Conservation (phyloP, 768 basidiomycete genomes). For the Leucosporidium creatinivorum region DNA sequence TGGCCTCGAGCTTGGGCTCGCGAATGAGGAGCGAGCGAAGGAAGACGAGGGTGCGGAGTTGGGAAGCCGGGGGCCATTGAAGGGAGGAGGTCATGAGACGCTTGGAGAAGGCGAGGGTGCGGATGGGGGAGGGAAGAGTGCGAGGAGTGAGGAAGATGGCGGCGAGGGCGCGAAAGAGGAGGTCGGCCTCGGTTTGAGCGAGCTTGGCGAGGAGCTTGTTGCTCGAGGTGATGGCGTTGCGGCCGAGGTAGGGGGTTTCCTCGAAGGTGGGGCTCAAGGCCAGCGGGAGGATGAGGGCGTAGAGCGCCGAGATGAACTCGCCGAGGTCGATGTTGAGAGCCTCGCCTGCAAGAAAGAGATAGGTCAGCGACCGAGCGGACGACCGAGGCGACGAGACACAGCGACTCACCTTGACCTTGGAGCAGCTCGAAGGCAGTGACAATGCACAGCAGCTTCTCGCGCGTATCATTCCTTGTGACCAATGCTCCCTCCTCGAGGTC, state of each 20-base stretch:
- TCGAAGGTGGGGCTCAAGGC: constrained; percentile 63
- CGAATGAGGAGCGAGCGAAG: constrained; percentile 63
- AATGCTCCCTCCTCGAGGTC: constrained; percentile 13
- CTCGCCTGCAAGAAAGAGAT: constrained; percentile 59
- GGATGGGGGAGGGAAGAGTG: constrained; percentile 52
- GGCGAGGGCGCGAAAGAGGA: constrained; percentile 78
- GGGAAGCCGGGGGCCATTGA: constrained; percentile 65
- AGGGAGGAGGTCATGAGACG: constrained; percentile 74
- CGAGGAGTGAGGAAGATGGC: constrained; percentile 70
- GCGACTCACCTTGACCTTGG: constrained; percentile 71
- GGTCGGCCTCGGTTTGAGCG: constrained; percentile 43
- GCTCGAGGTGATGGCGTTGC: constrained; percentile 22
- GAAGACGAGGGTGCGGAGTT: constrained; percentile 65
- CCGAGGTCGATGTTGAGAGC: constrained; percentile 91
- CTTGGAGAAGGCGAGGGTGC: constrained; percentile 88
- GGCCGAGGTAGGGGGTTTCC: constrained; percentile 43
- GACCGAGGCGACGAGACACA: constrained; percentile 20
- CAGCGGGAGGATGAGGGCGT: constrained; percentile 69
- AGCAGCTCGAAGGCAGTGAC: constrained; percentile 96
- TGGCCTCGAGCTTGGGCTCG: constrained; percentile 70
- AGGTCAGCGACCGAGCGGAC: neutral
- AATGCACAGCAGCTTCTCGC: constrained; percentile 63
- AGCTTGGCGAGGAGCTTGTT: constrained; percentile 31
- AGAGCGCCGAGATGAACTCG: constrained; percentile 79
- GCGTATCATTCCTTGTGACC: constrained; percentile 30